A percentile compares a stretch with the other conserved stretches of the same genome.
These are phyloP conservation scores for Mediolabrus comicus DNA, from an alignment of 108 stramenopile genomes.

Conservation along the genomic window DNA sequence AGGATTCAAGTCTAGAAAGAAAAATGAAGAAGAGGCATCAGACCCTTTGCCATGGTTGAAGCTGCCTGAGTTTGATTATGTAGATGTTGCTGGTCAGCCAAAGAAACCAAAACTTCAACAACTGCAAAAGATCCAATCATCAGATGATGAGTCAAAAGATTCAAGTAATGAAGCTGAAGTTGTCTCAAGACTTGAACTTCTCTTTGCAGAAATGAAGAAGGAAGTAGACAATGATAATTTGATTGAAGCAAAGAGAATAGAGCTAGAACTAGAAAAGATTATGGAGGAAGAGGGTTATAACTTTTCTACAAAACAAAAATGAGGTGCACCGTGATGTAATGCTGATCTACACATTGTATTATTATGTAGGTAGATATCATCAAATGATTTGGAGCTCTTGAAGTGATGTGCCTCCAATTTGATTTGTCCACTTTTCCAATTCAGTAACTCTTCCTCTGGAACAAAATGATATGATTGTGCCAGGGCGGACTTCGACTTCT, in stretches of 20 bases:
- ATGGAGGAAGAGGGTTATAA: constrained; percentile 53
- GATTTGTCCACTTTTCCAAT: constrained; percentile 57
- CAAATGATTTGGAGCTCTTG: constrained; percentile 23
- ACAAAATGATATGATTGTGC: constrained; percentile 59
- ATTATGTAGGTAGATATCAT: neutral
- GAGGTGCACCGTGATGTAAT: neutral
- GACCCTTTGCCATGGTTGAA: constrained; percentile 82
- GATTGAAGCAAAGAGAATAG: constrained; percentile 42
- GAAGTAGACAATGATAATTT: constrained; percentile 47
- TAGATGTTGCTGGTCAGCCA: constrained; percentile 72
- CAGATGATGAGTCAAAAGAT: neutral
- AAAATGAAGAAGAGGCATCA: neutral
- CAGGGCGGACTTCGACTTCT: constrained; percentile 44
- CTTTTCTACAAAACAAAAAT: constrained; percentile 7
- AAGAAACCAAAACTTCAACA: constrained; percentile 26
- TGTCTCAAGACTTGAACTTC: constrained; percentile 42
- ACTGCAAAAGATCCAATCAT: neutral
- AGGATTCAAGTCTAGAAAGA: constrained; percentile 39
- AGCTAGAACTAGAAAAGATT: constrained; percentile 48
- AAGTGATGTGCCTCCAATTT: constrained; percentile 53
- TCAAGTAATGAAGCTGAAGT: constrained; percentile 14
- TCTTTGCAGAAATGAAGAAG: constrained; percentile 35
- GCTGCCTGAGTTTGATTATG: constrained; percentile 72
- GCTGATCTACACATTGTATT: neutral
- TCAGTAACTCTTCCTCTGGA: constrained; percentile 53